Conservation (phyloP, 805 yeast genomes). For the Candida broadrunensis region DNA sequence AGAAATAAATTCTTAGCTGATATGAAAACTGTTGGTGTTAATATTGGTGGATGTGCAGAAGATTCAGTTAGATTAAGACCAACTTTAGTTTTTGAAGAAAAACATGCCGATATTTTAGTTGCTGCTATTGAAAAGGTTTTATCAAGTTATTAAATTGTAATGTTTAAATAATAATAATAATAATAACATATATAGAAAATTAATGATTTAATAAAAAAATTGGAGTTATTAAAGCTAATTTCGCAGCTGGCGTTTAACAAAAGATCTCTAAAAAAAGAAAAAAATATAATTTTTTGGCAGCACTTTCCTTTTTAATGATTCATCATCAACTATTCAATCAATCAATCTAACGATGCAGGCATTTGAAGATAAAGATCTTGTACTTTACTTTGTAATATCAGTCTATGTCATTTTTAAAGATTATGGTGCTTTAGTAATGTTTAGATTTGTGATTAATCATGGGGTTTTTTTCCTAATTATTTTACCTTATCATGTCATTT, state of each 20-base stretch:
- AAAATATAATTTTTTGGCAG: neutral
- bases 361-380: slow-evolving; percentile 16
- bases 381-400: slow-evolving; percentile 17
- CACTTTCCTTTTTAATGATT: neutral
- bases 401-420: slow-evolving; percentile 19
- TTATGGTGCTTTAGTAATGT: slow-evolving; percentile 12
- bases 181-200: neutral
- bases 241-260: neutral
- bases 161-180: too few relatives aligned
- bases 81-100: slow-evolving; percentile 70
- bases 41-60: slow-evolving; percentile 84
- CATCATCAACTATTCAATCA: neutral
- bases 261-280: neutral
- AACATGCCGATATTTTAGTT: slow-evolving; percentile 71
- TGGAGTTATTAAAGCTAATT: neutral
- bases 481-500: slow-evolving; percentile 5
- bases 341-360: slow-evolving; percentile 7
- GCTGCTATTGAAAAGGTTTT: slow-evolving; percentile 37
- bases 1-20: slow-evolving; percentile 62
- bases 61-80: slow-evolving; percentile 80
- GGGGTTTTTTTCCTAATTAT: slow-evolving; percentile 8
- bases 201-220: neutral
- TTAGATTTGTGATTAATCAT: slow-evolving; percentile 13
- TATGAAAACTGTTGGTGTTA: slow-evolving; percentile 65
- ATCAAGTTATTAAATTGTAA: slow-evolving; percentile 22